Conservation (phyloP, 306 rosid species). For the Ziziphus jujuba region DNA sequence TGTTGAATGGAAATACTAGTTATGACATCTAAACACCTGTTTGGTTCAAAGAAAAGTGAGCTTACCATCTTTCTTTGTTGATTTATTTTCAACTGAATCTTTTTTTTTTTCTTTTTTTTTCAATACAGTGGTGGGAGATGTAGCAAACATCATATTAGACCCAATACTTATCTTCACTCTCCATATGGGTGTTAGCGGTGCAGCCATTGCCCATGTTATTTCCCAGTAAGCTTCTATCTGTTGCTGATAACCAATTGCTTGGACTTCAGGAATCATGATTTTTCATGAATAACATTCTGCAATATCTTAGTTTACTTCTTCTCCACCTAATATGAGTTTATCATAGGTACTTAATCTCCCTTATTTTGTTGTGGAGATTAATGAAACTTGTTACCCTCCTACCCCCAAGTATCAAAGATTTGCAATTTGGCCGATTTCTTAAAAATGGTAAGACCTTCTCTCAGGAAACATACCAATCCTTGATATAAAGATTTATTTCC, state of each 20-base stretch:
- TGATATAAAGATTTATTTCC: background rate
- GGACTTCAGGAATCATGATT: background rate
- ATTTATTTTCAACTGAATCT: no score
- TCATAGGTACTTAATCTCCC: slow-evolving; percentile 65
- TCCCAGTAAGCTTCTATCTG: slow-evolving; percentile 58
- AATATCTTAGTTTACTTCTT: background rate
- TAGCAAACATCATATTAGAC: slow-evolving; percentile 71
- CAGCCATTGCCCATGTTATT: slow-evolving; percentile 79
- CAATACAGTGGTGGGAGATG: slow-evolving; percentile 71
- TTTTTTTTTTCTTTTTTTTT: slow-evolving; percentile 18
- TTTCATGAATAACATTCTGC: background rate
- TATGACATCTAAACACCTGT: no score
- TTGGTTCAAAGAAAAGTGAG: no score
- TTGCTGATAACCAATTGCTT: background rate
- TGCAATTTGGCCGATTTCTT: slow-evolving; percentile 67
- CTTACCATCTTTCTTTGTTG: no score
- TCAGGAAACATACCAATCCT: background rate
- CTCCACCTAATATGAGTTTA: slow-evolving; percentile 10
- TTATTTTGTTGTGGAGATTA: slow-evolving; percentile 70
- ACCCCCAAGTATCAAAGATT: slow-evolving; percentile 61
- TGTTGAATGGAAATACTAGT: no score
- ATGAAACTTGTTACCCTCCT: slow-evolving; percentile 58
- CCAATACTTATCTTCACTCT: slow-evolving; percentile 64
- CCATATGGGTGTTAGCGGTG: slow-evolving; percentile 63
- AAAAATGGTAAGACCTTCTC: slow-evolving; percentile 54